A percentile compares a stretch with the other conserved stretches of the same genome.
Evolutionary conservation across 2,329 filamentous ascomycete genomes (phyloP).

Genomic region (Simplicillium aogashimaense): DNA sequence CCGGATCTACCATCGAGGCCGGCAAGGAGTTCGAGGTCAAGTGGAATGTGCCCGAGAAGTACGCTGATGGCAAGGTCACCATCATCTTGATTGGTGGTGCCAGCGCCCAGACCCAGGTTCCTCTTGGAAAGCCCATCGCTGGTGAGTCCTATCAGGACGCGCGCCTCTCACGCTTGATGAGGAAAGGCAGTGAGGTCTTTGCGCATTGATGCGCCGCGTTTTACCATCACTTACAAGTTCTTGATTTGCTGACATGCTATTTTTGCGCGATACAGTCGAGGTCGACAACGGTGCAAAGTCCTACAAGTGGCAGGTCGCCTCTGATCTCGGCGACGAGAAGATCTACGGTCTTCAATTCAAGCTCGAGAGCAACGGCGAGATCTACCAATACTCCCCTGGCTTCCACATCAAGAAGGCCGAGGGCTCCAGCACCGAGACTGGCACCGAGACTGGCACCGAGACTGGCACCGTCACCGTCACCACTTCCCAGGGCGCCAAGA

Average conservation of each 20-base stretch:
- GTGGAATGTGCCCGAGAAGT: constrained; percentile 35
- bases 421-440: constrained; percentile 9
- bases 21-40: constrained; percentile 39
- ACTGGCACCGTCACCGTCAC: constrained; percentile 19
- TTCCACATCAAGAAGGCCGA: constrained; percentile 38
- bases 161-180: neutral
- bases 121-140: constrained; percentile 29
- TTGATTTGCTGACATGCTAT: neutral
- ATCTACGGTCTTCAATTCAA: constrained; percentile 50
- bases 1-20: constrained; percentile 32
- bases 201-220: neutral
- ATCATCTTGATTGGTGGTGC: constrained; percentile 46
- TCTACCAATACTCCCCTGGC: constrained; percentile 55
- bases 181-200: neutral
- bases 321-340: constrained; percentile 29
- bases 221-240: neutral
- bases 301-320: constrained; percentile 41
- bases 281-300: constrained; percentile 32
- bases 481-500: constrained; percentile 18
- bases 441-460: constrained; percentile 13
- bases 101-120: constrained; percentile 28
- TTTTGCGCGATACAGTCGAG: constrained; percentile 27
- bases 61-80: constrained; percentile 32
- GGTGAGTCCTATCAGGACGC: constrained; percentile 30
- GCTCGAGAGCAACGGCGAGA: constrained; percentile 31